Evolutionary conservation across 352 stramenopile genomes (phyloP), one percentile per base, ranked within the genome.

Genomic region (Globisporangium splendens): DNA sequence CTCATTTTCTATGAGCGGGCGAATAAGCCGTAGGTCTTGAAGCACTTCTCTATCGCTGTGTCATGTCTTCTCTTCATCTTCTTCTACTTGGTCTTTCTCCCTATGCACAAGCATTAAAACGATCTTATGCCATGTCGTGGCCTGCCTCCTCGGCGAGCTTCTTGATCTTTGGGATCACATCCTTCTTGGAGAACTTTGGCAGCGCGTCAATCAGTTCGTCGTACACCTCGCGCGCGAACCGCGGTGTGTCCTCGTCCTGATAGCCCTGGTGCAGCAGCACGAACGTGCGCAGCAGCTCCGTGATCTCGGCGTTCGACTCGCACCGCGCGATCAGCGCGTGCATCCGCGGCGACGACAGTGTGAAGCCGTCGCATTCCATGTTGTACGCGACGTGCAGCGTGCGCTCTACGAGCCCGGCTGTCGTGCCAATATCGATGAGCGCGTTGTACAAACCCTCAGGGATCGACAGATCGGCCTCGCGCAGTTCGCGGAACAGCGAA

Each of bases 341-440:
- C 56, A 91, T 58, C 53, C 89, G 77, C 13, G 64, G 55, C 0
- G 73, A 73, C 14, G 70, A 76, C 18, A 93, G 56, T 20, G 62
- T 53, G 42, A 83, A 79, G 28, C 83, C 83, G 49, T 93, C 83
- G 59, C 83, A 93, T 54, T 93, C 83, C 83, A 93, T 93, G 54
- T 93, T 87, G 68, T 87, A 90, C 14, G 83, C 83, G 18, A 93
- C 47, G 51, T 88, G 74, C 48, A 93, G 66, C 14, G 83, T 89
- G 35, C 82, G 77, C 58, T 88, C 72, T 20, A 90, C 68, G 46
- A 92, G 70, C 13, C 80, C 80, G 35, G 70, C 70, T 12, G 66
- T 63, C 10, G 74, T 89, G 39, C 83, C 83, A n/a, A 87, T 59
- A 13, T 71, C 64, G 43, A 92, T 59, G 22, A 93, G 68, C 46